Conservation (phyloP, 495 filamentous ascomycete species). For the Achaetomiella virescens region DNA sequence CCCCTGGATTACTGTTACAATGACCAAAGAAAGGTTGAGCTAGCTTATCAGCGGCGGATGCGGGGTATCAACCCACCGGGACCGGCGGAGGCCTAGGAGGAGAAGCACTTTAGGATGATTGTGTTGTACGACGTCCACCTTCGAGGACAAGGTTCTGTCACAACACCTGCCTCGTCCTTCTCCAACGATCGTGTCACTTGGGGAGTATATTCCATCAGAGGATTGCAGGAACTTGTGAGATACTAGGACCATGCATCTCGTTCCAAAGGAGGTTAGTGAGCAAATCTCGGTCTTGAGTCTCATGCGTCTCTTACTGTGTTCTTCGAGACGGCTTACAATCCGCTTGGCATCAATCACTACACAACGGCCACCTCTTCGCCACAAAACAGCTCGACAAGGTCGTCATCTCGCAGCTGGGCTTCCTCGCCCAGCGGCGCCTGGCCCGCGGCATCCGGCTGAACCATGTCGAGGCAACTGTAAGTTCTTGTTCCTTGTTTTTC, state of each 20-base stretch:
- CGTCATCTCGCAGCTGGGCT: conserved; percentile 80
- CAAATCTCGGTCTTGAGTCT: background rate
- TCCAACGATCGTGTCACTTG: background rate
- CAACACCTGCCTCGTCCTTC: background rate
- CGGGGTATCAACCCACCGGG: conserved; percentile 3
- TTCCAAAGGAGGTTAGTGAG: conserved; percentile 72
- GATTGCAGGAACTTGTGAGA: background rate
- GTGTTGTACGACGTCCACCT: too few relatives aligned
- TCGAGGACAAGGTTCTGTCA: too few relatives aligned
- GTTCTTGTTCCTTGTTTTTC: conserved; percentile 19
- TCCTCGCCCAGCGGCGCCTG: conserved; percentile 81
- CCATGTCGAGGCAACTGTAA: conserved; percentile 81
- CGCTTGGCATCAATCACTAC: too few relatives aligned
- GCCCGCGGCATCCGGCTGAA: conserved; percentile 87
- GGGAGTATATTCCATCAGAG: background rate
- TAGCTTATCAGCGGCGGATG: conserved; percentile 14
- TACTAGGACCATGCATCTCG: conserved; percentile 62
- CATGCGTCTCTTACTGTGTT: background rate
- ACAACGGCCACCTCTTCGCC: background rate
- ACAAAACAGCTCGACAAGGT: conserved; percentile 83
- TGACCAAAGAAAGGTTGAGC: background rate
- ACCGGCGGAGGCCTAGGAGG: background rate
- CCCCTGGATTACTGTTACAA: background rate
- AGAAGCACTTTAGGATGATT: background rate
- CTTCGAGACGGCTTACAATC: background rate